phyloP scores from a whole-genome alignment of 495 filamentous ascomycete genomes.

The Neurospora pannonica region DNA sequence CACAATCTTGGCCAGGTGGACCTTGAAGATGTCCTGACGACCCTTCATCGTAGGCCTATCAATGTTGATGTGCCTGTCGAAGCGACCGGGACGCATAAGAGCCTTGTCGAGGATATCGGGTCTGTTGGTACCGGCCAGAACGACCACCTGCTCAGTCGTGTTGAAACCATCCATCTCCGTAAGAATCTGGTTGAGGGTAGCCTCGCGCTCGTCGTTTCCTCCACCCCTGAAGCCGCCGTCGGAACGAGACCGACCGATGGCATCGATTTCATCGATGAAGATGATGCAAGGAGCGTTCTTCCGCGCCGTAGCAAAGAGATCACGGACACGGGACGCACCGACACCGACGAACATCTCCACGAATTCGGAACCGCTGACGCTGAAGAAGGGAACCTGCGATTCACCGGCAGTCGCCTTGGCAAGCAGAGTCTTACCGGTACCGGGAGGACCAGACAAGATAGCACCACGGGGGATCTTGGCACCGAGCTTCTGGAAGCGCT shows the following conservation, averaged over 20 bases:
- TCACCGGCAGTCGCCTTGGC: slow-evolving; percentile 97
- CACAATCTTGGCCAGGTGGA: slow-evolving; percentile 86
- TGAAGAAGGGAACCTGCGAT: slow-evolving; percentile 96
- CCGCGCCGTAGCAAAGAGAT: slow-evolving; percentile 87
- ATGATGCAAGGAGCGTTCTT: slow-evolving; percentile 98
- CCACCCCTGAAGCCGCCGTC: slow-evolving; percentile 63
- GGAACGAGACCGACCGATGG: slow-evolving; percentile 81
- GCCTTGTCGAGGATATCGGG: slow-evolving; percentile 92
- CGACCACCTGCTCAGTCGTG: slow-evolving; percentile 91
- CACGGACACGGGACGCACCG: slow-evolving; percentile 86
- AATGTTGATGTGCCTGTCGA: slow-evolving; percentile 90
- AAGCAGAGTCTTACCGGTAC: slow-evolving; percentile 95
- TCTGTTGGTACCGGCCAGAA: slow-evolving; percentile 95
- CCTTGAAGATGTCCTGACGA: slow-evolving; percentile 88
- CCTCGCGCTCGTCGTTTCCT: slow-evolving; percentile 94
- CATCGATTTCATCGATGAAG: slow-evolving; percentile 99
- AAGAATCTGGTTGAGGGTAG: slow-evolving; percentile 93
- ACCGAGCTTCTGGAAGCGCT: slow-evolving; percentile 81
- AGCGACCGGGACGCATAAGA: slow-evolving; percentile 90
- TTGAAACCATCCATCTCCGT: slow-evolving; percentile 99
- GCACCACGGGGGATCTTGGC: slow-evolving; percentile 97
- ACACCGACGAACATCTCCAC: slow-evolving; percentile 99
- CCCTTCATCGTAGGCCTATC: slow-evolving; percentile 95
- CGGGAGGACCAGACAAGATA: slow-evolving; percentile 90
- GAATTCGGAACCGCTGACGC: slow-evolving; percentile 95